Evolutionary conservation across 2,329 filamentous ascomycete species (phyloP).

Genomic region (Ilyonectria robusta): DNA sequence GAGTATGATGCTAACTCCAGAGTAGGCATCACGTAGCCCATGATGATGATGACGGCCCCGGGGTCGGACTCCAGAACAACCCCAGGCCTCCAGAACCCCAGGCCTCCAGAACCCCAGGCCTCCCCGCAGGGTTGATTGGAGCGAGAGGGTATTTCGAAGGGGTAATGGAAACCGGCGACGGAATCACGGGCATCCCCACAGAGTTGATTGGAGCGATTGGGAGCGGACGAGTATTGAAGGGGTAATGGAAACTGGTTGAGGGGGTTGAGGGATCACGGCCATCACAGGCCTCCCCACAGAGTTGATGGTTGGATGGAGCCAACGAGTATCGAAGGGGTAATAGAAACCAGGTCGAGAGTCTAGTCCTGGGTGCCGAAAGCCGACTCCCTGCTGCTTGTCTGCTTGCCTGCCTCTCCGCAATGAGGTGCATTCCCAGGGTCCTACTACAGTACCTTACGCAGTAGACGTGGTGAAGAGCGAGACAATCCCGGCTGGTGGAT

Average conservation of each 20-base stretch:
- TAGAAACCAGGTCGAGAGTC: not conserved
- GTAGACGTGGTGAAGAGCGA: too few species aligned
- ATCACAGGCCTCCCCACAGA: too few species aligned
- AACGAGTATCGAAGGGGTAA: not conserved
- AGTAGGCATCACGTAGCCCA: not conserved
- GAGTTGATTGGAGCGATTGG: too few species aligned
- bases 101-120: conserved; percentile 11
- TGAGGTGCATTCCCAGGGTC: not conserved
- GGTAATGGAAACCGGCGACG: too few species aligned
- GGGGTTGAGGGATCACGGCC: too few species aligned
- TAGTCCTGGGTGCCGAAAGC: conserved; percentile 10
- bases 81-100: conserved; percentile 14
- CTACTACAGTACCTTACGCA: too few species aligned
- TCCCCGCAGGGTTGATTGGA: not conserved
- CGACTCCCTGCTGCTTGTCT: not conserved
- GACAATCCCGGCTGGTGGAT: conserved; percentile 7
- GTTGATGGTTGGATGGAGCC: too few species aligned
- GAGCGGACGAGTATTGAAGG: too few species aligned
- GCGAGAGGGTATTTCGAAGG: too few species aligned
- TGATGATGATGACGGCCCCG: not conserved
- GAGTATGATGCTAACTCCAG: too few species aligned
- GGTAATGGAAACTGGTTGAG: not conserved
- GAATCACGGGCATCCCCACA: too few species aligned
- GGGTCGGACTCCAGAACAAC: not conserved
- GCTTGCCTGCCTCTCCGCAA: too few species aligned